These are phyloP conservation scores for Pelargonium fulgidum DNA, from an alignment of 441 rosid species.

Conservation along the genomic window DNA sequence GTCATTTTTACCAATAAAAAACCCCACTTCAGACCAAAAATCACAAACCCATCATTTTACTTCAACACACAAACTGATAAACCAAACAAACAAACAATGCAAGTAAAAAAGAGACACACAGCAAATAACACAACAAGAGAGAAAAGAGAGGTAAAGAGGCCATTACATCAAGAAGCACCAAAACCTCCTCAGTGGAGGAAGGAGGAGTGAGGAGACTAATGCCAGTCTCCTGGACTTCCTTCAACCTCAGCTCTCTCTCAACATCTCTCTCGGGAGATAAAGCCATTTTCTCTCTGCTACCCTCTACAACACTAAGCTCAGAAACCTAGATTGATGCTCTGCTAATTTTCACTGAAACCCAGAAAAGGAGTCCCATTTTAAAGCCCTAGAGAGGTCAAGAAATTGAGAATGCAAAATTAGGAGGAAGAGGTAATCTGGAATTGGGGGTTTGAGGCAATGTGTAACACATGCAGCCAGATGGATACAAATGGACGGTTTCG, in stretches of 20 bases:
- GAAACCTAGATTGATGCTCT: conserved; percentile 1
- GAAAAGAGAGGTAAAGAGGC: neutral
- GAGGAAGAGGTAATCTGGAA: neutral
- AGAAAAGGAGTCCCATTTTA: neutral
- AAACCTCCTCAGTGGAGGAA: conserved; percentile 4
- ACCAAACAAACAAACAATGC: neutral
- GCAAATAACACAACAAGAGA: neutral
- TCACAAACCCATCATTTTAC: no score
- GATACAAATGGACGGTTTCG: neutral
- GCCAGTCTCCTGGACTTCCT: neutral
- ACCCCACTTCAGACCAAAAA: no score
- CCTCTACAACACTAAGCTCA: neutral
- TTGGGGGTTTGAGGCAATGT: conserved; percentile 11
- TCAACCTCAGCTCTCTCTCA: conserved; percentile 1
- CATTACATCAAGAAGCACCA: conserved; percentile 7
- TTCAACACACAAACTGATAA: neutral
- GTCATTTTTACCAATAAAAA: no score
- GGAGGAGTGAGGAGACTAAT: conserved; percentile 6
- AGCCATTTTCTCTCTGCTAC: neutral
- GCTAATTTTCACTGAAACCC: neutral
- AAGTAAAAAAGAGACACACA: neutral
- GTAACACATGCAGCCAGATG: neutral
- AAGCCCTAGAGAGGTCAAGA: neutral
- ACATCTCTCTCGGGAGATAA: neutral
- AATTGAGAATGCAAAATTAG: neutral